Evolutionary conservation across 495 filamentous ascomycete genomes (phyloP).

Genomic region (Aspergillus cavernicola): DNA sequence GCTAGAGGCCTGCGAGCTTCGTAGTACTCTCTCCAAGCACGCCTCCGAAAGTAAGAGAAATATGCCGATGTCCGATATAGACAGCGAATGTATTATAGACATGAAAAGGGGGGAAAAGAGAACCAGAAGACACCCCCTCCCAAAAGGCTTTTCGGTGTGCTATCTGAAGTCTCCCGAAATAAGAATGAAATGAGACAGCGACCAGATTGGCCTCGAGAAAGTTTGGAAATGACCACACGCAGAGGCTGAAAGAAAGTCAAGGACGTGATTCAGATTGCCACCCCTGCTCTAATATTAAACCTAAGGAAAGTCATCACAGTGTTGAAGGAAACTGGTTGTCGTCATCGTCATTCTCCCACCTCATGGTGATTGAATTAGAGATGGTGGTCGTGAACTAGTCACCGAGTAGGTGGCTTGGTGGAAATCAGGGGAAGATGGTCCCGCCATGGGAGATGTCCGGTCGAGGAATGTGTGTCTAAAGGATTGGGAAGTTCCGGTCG

Average conservation of each 20-base stretch:
- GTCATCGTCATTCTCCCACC: not conserved
- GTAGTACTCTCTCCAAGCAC: not conserved
- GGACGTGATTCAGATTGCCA: constrained; percentile 7
- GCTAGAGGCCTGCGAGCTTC: not conserved
- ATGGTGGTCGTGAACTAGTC: constrained; percentile 30
- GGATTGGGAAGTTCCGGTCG: constrained; percentile 29
- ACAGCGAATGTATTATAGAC: constrained; percentile 14
- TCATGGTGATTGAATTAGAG: constrained; percentile 31
- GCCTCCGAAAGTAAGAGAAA: not conserved
- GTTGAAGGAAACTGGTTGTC: not conserved
- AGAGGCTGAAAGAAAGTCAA: constrained; percentile 9
- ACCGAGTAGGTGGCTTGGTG: constrained; percentile 28
- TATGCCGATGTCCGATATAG: constrained; percentile 10
- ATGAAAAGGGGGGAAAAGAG: not conserved
- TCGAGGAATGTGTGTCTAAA: constrained; percentile 31
- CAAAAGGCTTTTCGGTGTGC: constrained; percentile 6
- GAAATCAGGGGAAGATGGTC: constrained; percentile 41
- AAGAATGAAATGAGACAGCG: not conserved
- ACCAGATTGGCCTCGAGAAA: not conserved
- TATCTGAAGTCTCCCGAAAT: not conserved
- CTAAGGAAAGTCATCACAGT: constrained; percentile 16
- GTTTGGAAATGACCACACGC: constrained; percentile 7
- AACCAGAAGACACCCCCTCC: not conserved
- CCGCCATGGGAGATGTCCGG: constrained; percentile 34
- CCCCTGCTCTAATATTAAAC: constrained; percentile 14